phyloP scores from a whole-genome alignment of 1,284 basidiomycete species.

The Ustilago nuda region DNA sequence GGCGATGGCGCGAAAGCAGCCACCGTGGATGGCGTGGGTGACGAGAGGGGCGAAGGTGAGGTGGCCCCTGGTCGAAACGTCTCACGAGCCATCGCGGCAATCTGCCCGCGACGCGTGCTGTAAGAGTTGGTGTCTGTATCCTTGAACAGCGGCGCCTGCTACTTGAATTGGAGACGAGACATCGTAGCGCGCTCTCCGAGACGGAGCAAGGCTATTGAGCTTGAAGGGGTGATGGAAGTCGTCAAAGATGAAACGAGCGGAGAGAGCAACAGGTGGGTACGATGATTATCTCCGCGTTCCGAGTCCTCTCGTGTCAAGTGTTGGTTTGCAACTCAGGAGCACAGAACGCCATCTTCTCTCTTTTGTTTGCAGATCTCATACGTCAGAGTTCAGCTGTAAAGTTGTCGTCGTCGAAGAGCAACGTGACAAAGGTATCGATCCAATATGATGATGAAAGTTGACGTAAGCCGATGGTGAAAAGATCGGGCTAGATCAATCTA shows the following conservation, averaged over 20 bases:
- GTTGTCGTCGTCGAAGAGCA: too few relatives aligned
- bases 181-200: background rate
- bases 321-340: constrained; percentile 1
- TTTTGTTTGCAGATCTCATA: background rate
- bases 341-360: too few relatives aligned
- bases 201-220: background rate
- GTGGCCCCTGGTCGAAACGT: constrained; percentile 23
- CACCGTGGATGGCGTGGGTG: constrained; percentile 27
- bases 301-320: constrained; percentile 4
- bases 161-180: background rate
- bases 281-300: background rate
- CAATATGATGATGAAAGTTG: too few relatives aligned
- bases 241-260: background rate
- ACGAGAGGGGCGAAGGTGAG: constrained; percentile 37
- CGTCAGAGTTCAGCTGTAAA: constrained; percentile 1
- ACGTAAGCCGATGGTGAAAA: too few relatives aligned
- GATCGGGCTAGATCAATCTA: too few relatives aligned
- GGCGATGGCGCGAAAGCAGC: constrained; percentile 27
- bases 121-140: background rate
- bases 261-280: background rate
- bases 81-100: constrained; percentile 24
- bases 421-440: too few relatives aligned
- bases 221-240: background rate
- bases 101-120: background rate
- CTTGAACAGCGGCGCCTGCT: background rate